phyloP scores from a whole-genome alignment of 352 stramenopile species.

The Detonula confervacea region DNA sequence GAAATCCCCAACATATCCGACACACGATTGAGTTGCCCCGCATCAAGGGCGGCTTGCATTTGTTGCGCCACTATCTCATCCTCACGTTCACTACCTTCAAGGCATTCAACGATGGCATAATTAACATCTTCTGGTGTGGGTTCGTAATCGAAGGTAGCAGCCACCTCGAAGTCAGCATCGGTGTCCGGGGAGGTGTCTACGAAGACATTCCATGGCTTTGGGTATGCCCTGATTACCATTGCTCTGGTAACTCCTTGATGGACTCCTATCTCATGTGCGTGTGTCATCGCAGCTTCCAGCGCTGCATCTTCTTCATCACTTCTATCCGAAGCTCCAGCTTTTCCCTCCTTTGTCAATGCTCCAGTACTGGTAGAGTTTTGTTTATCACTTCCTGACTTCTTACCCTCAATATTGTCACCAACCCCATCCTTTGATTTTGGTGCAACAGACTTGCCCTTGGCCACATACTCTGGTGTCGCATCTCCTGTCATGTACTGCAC shows the following conservation, averaged over 20 bases:
- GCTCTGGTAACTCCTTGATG: constrained; percentile 81
- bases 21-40: constrained; percentile 80
- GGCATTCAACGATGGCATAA: constrained; percentile 83
- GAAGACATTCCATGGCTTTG: constrained; percentile 86
- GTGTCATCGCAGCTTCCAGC: constrained; percentile 80
- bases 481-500: constrained; percentile 84
- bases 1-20: constrained; percentile 75
- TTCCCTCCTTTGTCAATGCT: background rate
- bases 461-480: constrained; percentile 51
- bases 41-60: constrained; percentile 85
- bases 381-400: constrained; percentile 1
- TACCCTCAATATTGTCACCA: constrained; percentile 2
- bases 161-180: constrained; percentile 76
- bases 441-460: constrained; percentile 22
- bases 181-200: constrained; percentile 83
- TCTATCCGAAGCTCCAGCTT: constrained; percentile 19
- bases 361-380: background rate
- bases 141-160: constrained; percentile 78
- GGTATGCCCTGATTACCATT: constrained; percentile 85
- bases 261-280: constrained; percentile 75
- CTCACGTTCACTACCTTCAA: constrained; percentile 85
- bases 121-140: constrained; percentile 83
- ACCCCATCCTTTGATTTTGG: background rate
- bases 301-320: constrained; percentile 67
- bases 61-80: constrained; percentile 85